phyloP scores from a whole-genome alignment of 116 monocot genomes.

The Papilionanthe hybrid region DNA sequence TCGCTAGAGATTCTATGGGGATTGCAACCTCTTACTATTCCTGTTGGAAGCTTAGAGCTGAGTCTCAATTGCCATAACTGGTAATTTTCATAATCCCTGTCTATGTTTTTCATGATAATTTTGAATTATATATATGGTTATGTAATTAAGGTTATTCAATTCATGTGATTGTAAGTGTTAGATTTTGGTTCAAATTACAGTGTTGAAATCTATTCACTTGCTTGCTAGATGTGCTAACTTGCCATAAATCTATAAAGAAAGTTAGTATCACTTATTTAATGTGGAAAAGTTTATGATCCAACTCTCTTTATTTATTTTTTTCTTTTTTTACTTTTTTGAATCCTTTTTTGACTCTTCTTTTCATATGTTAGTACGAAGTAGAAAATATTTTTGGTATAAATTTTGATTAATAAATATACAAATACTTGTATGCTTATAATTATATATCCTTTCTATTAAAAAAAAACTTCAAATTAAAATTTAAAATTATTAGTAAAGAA shows the following conservation, averaged over 20 bases:
- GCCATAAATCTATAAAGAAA: constrained; percentile 5
- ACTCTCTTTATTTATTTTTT: not conserved
- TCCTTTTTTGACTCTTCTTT: not conserved
- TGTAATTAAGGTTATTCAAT: no score
- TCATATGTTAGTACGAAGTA: not conserved
- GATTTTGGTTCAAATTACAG: not conserved
- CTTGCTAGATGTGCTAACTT: constrained; percentile 14
- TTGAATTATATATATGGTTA: not conserved
- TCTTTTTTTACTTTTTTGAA: not conserved
- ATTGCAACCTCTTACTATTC: constrained; percentile 64
- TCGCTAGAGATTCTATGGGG: constrained; percentile 72
- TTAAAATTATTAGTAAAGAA: no score
- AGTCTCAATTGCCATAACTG: constrained; percentile 44
- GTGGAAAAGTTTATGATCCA: constrained; percentile 8
- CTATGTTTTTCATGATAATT: not conserved
- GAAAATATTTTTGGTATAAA: no score
- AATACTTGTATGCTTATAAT: not conserved
- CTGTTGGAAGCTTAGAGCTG: constrained; percentile 55
- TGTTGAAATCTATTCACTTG: constrained; percentile 1
- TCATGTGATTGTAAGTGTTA: not conserved
- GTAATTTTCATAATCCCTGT: not conserved
- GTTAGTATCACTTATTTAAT: constrained; percentile 4
- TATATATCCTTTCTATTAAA: not conserved
- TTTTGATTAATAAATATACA: not conserved
- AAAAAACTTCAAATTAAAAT: not conserved